Percentiles rank a stretch among this genome's conserved stretches.
These are phyloP conservation scores for Cadophora gregata DNA, from an alignment of 2,329 filamentous ascomycete species.

Conservation along the genomic window DNA sequence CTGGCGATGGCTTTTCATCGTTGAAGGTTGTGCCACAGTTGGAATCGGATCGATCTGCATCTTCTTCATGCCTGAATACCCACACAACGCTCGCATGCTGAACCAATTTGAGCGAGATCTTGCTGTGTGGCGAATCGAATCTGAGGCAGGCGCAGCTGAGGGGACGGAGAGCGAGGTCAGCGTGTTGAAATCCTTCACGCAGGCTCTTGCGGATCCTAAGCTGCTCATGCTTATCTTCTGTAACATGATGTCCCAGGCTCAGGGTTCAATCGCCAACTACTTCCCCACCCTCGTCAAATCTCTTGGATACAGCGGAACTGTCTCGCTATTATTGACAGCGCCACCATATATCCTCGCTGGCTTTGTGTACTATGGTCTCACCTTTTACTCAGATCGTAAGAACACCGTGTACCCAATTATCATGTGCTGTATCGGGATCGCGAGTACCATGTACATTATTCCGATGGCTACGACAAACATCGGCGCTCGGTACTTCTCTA, in stretches of 20 bases:
- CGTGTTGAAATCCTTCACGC: conserved; percentile 38
- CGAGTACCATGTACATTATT: conserved; percentile 48
- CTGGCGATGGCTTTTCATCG: conserved; percentile 59
- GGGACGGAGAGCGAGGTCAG: conserved; percentile 44
- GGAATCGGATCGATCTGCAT: conserved; percentile 44
- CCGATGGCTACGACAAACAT: conserved; percentile 47
- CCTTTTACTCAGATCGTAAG: conserved; percentile 48
- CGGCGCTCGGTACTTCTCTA: conserved; percentile 50
- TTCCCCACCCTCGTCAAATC: conserved; percentile 47
- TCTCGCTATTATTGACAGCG: conserved; percentile 53
- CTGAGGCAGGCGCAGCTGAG: conserved; percentile 49
- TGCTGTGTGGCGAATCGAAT: conserved; percentile 45
- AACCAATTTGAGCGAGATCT: conserved; percentile 31
- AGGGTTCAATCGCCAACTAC: conserved; percentile 47
- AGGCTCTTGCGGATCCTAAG: conserved; percentile 47
- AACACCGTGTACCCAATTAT: conserved; percentile 48
- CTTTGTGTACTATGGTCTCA: conserved; percentile 46
- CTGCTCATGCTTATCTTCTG: conserved; percentile 48
- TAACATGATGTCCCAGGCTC: conserved; percentile 49
- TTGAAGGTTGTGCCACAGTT: conserved; percentile 51
- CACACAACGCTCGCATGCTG: conserved; percentile 49
- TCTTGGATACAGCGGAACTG: conserved; percentile 46
- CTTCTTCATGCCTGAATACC: conserved; percentile 49
- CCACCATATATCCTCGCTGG: conserved; percentile 53
- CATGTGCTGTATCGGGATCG: conserved; percentile 45